Base-by-base conservation (phyloP, 2,329 filamentous ascomycete genomes). In the Fusarium pilosicola region DNA sequence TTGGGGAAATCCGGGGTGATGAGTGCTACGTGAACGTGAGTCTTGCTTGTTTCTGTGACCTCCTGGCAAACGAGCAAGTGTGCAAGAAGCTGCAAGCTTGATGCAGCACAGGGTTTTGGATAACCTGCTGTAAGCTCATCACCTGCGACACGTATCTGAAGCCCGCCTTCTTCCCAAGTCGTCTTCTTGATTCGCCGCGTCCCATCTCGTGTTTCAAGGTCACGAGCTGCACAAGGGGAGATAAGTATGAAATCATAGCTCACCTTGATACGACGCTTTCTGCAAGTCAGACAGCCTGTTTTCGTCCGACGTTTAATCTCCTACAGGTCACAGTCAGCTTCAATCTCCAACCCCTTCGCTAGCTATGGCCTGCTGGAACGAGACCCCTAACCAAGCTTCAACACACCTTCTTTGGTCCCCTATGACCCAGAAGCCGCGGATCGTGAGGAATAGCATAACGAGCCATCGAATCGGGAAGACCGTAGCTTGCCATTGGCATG, bases 221-320 rank as follows among this genome's bases (percentile, higher is more conserved):
- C 52, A 55, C 48, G 51, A 54, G 51, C 51, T 55, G 68, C 48
- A 70, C 49, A 39, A 63, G 28, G 59, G 69, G 55, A 74, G 61
- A 65, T 41, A 38, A 72, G 54, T 74, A 77, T 42, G 66, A 78
- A 78, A 76, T 74, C 55, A 62, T 65, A 67, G 65, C 87, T 79
- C 81, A 90, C 88, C 88, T 90, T 90, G 79, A 90, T 90, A 75
- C 88, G 84, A 75, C 88, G 85, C 78, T 89, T 90, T 64, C 88
- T 87, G 80, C 88, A 90, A 49, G 88, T 90, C 79, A 90, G 80
- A 74, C 88, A 90, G n/a, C 88, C 88, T 4, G 88, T 90, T 80
- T 90, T 90, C 52, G 88, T 90, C 75, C 88, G 86, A 70, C 88
- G 86, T 80, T 90, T 90, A 77, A 90, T 90, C 79, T 90, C 88